phyloP scores from a whole-genome alignment of 768 basidiomycete genomes.

The Heimioporus sp. region DNA sequence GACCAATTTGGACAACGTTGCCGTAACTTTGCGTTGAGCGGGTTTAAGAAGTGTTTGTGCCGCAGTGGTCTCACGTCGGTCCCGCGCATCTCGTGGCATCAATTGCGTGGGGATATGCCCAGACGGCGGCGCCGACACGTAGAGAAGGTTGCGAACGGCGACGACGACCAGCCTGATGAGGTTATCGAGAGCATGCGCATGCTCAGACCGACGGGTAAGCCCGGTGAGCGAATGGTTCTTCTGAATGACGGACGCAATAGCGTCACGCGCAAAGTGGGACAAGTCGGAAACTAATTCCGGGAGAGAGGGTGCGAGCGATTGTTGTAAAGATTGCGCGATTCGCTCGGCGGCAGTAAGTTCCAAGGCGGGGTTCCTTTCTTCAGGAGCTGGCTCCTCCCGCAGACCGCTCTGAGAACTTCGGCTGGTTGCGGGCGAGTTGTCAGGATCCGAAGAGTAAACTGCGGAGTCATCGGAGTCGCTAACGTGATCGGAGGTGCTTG shows the following conservation, averaged over 20 bases:
- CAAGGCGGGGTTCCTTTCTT: constrained; percentile 24
- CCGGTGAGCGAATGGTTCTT: constrained; percentile 53
- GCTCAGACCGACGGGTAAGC: constrained; percentile 47
- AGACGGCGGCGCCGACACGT: constrained; percentile 56
- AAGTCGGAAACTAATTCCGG: constrained; percentile 62
- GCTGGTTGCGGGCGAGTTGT: constrained; percentile 30
- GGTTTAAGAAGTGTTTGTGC: constrained; percentile 68
- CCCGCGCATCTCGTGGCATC: constrained; percentile 48
- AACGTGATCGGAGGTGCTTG: constrained; percentile 39
- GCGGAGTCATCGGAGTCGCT: constrained; percentile 85
- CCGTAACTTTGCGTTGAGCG: constrained; percentile 81
- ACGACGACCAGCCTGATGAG: constrained; percentile 62
- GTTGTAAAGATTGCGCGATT: constrained; percentile 64
- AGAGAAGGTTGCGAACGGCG: constrained; percentile 79
- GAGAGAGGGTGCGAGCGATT: constrained; percentile 53
- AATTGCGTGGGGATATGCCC: constrained; percentile 59
- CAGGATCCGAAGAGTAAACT: constrained; percentile 33
- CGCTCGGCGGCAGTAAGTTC: constrained; percentile 67
- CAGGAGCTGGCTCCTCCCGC: constrained; percentile 15
- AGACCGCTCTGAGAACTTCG: constrained; percentile 31
- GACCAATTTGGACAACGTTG: constrained; percentile 85
- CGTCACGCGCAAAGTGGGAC: constrained; percentile 51
- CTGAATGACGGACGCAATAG: constrained; percentile 59
- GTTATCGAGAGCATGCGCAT: constrained; percentile 58
- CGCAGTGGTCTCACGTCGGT: constrained; percentile 41